Conservation (phyloP, 1,139 yeast species). For the Yamadazyma epiphylla region DNA sequence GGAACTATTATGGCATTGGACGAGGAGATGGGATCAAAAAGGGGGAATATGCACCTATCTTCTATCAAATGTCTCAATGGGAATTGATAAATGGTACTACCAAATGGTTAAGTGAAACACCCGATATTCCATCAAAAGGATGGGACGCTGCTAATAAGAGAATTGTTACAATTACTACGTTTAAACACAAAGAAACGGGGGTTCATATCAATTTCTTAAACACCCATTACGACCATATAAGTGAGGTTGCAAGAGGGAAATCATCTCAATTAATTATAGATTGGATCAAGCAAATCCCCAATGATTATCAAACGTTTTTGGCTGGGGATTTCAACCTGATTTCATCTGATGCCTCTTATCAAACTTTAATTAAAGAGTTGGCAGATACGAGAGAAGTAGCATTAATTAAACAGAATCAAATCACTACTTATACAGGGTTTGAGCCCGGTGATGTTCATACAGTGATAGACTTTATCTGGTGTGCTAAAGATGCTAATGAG, state of each 20-base stretch:
- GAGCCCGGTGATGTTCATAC: constrained; percentile 16
- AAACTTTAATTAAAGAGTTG: constrained; percentile 22
- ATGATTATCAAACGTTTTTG: constrained; percentile 32
- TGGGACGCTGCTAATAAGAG: constrained; percentile 43
- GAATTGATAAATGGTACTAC: constrained; percentile 30
- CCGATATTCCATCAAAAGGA: constrained; percentile 35
- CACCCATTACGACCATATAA: constrained; percentile 41
- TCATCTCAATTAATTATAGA: constrained; percentile 28
- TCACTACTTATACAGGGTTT: constrained; percentile 44
- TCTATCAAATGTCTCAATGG: constrained; percentile 28
- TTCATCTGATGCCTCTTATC: constrained; percentile 10
- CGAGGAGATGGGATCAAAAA: constrained; percentile 39
- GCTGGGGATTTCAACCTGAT: constrained; percentile 12
- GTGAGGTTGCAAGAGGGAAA: constrained; percentile 31
- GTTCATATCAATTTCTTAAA: constrained; percentile 30
- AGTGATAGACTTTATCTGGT: constrained; percentile 27
- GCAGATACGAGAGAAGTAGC: constrained; percentile 17
- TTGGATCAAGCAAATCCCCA: constrained; percentile 22
- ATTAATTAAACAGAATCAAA: too few relatives aligned
- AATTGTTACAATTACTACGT: constrained; percentile 36
- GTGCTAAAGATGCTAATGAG: constrained; percentile 14
- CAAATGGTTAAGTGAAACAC: constrained; percentile 41
- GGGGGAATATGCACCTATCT: constrained; percentile 47
- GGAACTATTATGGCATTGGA: constrained; percentile 43
- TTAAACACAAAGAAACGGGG: constrained; percentile 19